Base-by-base conservation (phyloP, 2,329 filamentous ascomycete genomes). In the Arthrobotrys sphaeroides region DNA sequence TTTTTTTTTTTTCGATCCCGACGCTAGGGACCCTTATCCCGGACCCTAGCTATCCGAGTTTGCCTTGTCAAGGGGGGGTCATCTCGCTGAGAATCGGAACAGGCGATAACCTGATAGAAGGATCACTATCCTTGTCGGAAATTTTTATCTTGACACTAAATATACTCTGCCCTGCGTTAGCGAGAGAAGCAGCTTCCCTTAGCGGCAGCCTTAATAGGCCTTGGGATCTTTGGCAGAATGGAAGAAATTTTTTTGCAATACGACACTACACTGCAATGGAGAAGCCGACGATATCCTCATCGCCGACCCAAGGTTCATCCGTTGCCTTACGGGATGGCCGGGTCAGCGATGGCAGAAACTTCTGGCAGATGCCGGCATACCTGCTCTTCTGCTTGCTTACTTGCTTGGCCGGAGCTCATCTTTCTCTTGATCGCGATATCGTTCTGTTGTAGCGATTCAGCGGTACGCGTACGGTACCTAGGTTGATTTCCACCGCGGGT, bases 1-100 rank as follows among this genome's bases (percentile, higher is more conserved):
- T 64, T 75, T 75, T 74, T 57, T 64, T 64, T 75, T 75, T 74
- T 57, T 64, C 64, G 72, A 75, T 75, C 57, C 72, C 64, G 64
- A 75, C 61, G 57, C 72, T 60, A 51, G 26, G 36, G 31, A 24
- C 16, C 13, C 47, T 38, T 66, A 33, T 24, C 43, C 57, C 28
- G 33, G 53, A 33, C 61, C 64, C 61, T 47, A 18, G 47, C 22
- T 49, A 49, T 65, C 64, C 72, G 55, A 31, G 47, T 65, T 49
- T 65, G 72, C 72, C 64, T 33, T 59, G 43, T 57, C 72, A 51
- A 59, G 70, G 72, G 31, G 6, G 26, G 3, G 18, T 22, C 20
- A 24, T 61, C 31, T 43, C 18, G 22, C 9, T 31, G n/a, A 28
- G 9, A 60, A 16, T 66, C 42, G 31, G 26, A 55, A 47, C 31